Percentiles rank a stretch among this genome's conserved stretches.
These are phyloP conservation scores for Botrytis cinerea DNA, from an alignment of 2,329 filamentous ascomycete genomes.

Conservation along the genomic window DNA sequence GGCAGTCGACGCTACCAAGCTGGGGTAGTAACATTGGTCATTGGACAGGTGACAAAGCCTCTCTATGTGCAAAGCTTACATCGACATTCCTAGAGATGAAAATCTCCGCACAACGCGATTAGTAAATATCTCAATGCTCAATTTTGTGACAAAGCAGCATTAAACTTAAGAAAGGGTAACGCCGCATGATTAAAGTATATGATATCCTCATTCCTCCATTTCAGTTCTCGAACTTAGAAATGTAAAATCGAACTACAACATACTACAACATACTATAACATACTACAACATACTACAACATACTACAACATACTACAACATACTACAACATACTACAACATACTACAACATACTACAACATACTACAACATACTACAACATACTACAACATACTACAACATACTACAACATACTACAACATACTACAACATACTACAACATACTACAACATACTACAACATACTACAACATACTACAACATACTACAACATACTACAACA, in stretches of 20 bases:
- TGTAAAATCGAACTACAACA: not conserved
- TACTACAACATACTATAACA: not conserved
- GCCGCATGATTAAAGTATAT: not conserved
- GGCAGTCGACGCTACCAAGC: not conserved
- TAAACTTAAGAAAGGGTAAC: not conserved
- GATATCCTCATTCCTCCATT: not conserved
- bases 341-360: not conserved
- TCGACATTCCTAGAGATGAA: not conserved
- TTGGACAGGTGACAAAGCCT: conserved; percentile 2
- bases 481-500: too few species aligned
- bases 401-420: not conserved
- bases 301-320: not conserved
- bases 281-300: not conserved
- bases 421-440: not conserved
- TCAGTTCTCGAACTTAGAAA: not conserved
- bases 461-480: too few species aligned
- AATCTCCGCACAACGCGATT: not conserved
- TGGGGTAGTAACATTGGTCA: not conserved
- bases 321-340: not conserved
- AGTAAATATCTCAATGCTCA: not conserved
- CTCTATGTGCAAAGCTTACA: not conserved
- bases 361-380: not conserved
- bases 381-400: not conserved
- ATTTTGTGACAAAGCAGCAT: not conserved
- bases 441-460: not conserved